Conservation (phyloP, 441 rosid genomes). For the Erodium moschatum region DNA sequence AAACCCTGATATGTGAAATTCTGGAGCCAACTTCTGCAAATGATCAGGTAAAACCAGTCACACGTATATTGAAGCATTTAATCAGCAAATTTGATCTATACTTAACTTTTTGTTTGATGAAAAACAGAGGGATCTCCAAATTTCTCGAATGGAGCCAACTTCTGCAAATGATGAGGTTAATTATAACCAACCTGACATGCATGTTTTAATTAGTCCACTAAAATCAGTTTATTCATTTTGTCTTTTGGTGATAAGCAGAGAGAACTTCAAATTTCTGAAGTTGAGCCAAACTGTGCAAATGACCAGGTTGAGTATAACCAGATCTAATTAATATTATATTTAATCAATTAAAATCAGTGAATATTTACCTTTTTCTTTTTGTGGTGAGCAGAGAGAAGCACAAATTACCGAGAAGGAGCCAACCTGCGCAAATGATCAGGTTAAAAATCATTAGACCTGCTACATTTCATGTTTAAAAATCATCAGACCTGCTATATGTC, state of each 20-base stretch:
- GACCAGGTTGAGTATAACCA: not conserved
- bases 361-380: not conserved
- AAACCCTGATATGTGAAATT: not conserved
- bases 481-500: no score
- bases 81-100: not conserved
- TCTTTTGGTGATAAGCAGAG: no score
- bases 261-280: not conserved
- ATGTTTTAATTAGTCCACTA: no score
- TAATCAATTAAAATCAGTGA: not conserved
- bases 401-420: not conserved
- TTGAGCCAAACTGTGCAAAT: not conserved
- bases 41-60: not conserved
- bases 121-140: not conserved
- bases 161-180: no score
- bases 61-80: not conserved
- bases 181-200: no score
- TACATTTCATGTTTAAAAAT: not conserved
- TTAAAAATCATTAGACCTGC: not conserved
- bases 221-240: no score
- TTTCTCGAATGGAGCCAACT: no score
- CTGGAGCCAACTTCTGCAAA: not conserved
- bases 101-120: not conserved
- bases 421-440: conserved; percentile 2
- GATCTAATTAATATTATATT: not conserved
- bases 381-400: not conserved